Base-by-base conservation (phyloP, 2,329 filamentous ascomycete species). In the Colletotrichum cuscutae region DNA sequence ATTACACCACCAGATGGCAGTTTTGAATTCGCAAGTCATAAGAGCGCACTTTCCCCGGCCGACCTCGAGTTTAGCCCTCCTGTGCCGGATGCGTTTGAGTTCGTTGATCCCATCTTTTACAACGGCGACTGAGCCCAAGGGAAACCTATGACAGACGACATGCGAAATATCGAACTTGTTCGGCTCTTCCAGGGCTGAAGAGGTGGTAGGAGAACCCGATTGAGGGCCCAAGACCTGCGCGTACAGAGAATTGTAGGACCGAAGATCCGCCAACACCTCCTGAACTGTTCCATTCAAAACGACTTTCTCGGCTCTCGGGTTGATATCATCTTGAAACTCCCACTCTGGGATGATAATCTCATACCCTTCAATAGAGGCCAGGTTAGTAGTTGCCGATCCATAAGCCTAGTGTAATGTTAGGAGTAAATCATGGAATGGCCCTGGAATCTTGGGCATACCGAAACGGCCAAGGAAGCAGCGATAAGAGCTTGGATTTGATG, bases 1-100 rank as follows among this genome's bases (percentile, higher is more conserved):
- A 59, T 79, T 78, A 64, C 78, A 79, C 76, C 76, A 78, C n/a
- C 52, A 75, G 54, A 78, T 78, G 4, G 70, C 76, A 2, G 74
- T 61, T 0, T 64, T 61, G 9, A 66, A 75, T 1, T 66, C 71
- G 57, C 78, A 79, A 49, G 76, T 78, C 12, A 78, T 76, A 1
- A 72, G 72, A 11, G 65, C 71, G 53, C 76, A 78, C 15, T 54
- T 64, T 9, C 64, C 67, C 5, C 75, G 75, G 4, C 77, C 77
- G 0, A 74, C 69, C 3, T 69, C 67, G 22, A 66, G 68, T 13
- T 19, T 61, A 2, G 77, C 73, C 46, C 62, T 63, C 22, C 60
- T 42, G 37, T 42, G 37, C 37, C 6, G 57, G 35, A 12, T 28
- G 15, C 19, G 42, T 28, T 28, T 26, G 4, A 57, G 13, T 11